These are phyloP conservation scores for Cutaneotrichosporon mucoides DNA, from an alignment of 1,284 basidiomycete genomes.

Conservation along the genomic window DNA sequence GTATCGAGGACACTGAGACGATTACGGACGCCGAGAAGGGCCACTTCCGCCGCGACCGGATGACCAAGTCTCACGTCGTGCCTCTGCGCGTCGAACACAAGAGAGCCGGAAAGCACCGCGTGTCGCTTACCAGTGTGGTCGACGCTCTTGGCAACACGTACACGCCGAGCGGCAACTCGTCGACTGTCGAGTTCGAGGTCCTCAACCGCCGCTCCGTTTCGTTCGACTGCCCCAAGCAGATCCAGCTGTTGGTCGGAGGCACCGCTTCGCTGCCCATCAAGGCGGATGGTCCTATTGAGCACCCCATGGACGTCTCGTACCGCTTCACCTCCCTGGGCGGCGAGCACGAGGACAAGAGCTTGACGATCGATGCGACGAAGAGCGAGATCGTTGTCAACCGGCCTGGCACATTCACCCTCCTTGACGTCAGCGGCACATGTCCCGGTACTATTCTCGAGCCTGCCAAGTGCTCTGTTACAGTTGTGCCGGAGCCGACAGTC, in stretches of 20 bases:
- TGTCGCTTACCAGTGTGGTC: constrained; percentile 38
- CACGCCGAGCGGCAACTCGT: constrained; percentile 26
- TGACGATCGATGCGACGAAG: constrained; percentile 55
- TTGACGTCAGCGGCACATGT: constrained; percentile 69
- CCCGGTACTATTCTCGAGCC: constrained; percentile 75
- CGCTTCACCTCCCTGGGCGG: constrained; percentile 20
- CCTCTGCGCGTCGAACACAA: constrained; percentile 37
- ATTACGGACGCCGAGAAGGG: constrained; percentile 23
- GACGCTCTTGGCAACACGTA: constrained; percentile 54
- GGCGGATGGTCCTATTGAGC: constrained; percentile 19
- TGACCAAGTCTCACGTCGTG: constrained; percentile 39
- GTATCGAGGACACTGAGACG: constrained; percentile 61
- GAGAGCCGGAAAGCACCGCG: constrained; percentile 49
- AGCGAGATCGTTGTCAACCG: constrained; percentile 57
- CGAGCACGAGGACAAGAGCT: constrained; percentile 48
- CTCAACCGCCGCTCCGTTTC: constrained; percentile 69
- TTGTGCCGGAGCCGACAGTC: constrained; percentile 69
- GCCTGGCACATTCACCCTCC: constrained; percentile 79
- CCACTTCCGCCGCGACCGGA: constrained; percentile 27
- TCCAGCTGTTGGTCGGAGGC: constrained; percentile 61
- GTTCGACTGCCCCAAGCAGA: constrained; percentile 68
- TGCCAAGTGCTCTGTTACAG: constrained; percentile 67
- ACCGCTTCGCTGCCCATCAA: constrained; percentile 28
- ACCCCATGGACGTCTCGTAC: constrained; percentile 28
- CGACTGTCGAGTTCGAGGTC: constrained; percentile 63